Conservation (phyloP, 352 stramenopile genomes). For the Halophytophthora polymorphica region DNA sequence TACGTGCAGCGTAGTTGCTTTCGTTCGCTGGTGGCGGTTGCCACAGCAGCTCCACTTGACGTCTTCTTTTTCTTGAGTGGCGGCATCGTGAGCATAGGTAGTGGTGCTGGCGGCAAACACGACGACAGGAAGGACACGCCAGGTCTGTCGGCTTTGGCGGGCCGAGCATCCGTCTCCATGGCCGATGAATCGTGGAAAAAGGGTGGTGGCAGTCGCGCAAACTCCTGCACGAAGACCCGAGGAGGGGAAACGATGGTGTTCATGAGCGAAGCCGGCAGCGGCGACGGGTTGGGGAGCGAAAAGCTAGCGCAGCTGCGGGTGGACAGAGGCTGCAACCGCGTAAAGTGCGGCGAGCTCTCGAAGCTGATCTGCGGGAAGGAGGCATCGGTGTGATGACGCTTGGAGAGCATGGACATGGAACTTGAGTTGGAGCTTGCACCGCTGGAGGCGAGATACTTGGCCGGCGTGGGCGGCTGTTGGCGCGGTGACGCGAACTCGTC, state of each 20-base stretch:
- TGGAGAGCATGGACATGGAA: constrained; percentile 22
- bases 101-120: constrained; percentile 49
- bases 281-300: constrained; percentile 33
- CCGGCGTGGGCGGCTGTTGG: constrained; percentile 41
- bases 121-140: constrained; percentile 44
- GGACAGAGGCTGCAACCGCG: constrained; percentile 56
- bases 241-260: constrained; percentile 75
- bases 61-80: constrained; percentile 71
- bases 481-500: constrained; percentile 65
- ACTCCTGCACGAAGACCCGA: constrained; percentile 76
- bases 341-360: constrained; percentile 56
- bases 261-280: constrained; percentile 48
- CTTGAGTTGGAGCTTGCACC: constrained; percentile 13
- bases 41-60: constrained; percentile 6
- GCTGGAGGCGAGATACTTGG: constrained; percentile 31
- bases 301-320: constrained; percentile 41
- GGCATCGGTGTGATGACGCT: constrained; percentile 62
- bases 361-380: constrained; percentile 73
- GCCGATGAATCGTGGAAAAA: constrained; percentile 60
- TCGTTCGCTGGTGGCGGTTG: constrained; percentile 23
- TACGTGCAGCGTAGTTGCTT: constrained; percentile 78
- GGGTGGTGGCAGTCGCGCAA: constrained; percentile 49
- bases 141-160: constrained; percentile 21
- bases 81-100: constrained; percentile 74
- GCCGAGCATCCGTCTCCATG: constrained; percentile 28